Evolutionary conservation across 2,329 filamentous ascomycete species (phyloP).

Genomic region (Epichloe hybrida): DNA sequence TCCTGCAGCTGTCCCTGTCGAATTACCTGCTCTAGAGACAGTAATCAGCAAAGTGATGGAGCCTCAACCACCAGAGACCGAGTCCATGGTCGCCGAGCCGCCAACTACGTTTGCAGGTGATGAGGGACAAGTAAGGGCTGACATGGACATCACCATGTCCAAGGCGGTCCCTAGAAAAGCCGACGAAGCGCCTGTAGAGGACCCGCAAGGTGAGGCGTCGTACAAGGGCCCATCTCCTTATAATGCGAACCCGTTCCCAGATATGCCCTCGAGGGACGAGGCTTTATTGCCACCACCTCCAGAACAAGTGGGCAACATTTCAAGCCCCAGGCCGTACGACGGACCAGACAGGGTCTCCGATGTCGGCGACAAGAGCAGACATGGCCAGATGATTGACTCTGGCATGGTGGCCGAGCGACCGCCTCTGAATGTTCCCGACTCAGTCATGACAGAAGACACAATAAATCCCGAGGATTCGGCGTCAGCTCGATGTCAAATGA

Average conservation of each 20-base stretch:
- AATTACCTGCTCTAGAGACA: conserved; percentile 4
- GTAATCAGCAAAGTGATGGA: not conserved
- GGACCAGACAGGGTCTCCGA: conserved; percentile 12
- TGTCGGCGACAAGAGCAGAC: conserved; percentile 13
- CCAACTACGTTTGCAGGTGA: conserved; percentile 19
- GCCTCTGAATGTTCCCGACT: conserved; percentile 16
- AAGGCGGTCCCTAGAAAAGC: not conserved
- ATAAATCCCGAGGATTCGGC: conserved; percentile 27
- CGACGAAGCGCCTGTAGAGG: conserved; percentile 4
- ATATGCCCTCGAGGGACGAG: conserved; percentile 5
- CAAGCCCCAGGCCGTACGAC: conserved; percentile 19
- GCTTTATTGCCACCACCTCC: conserved; percentile 23
- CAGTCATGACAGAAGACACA: conserved; percentile 23
- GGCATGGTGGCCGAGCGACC: conserved; percentile 11
- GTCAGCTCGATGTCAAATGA: conserved; percentile 16
- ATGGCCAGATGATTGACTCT: conserved; percentile 12
- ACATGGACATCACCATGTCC: conserved; percentile 11
- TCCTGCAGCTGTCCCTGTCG: not conserved
- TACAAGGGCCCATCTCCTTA: not conserved
- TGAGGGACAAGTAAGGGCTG: conserved; percentile 13
- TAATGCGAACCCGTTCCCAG: not conserved
- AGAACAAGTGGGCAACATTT: conserved; percentile 27
- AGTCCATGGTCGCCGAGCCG: conserved; percentile 17
- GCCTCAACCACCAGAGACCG: conserved; percentile 6
- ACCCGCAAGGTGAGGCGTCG: not conserved